Conservation (phyloP, 495 filamentous ascomycete species). For the Podospora pseudopauciseta region DNA sequence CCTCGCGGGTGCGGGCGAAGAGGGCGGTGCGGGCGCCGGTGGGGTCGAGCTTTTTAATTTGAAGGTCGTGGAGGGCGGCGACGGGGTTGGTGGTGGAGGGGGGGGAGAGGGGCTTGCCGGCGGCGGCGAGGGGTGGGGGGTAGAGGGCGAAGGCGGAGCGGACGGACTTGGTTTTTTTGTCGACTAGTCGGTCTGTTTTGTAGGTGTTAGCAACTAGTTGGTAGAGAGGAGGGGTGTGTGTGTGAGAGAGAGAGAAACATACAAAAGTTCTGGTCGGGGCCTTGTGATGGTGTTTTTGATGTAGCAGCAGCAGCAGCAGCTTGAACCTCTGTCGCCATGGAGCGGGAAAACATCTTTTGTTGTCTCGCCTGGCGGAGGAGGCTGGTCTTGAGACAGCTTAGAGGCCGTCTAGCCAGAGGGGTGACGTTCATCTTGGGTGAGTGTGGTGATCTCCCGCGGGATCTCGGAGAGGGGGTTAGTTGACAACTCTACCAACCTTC, state of each 20-base stretch:
- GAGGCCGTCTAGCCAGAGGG: slow-evolving; percentile 54
- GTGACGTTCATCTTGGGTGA: slow-evolving; percentile 54
- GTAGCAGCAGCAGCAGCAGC: slow-evolving; percentile 22
- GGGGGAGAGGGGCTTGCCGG: slow-evolving; percentile 22
- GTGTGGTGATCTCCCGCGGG: slow-evolving; percentile 8
- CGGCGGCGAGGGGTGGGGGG: slow-evolving; percentile 37
- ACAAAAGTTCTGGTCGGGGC: slow-evolving; percentile 34
- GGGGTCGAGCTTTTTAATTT: slow-evolving; percentile 74
- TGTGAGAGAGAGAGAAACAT: slow-evolving; percentile 9
- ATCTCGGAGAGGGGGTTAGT: background rate
- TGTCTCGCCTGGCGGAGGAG: slow-evolving; percentile 47
- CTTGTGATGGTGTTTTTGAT: slow-evolving; percentile 22
- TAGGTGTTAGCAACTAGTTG: background rate
- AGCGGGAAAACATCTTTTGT: slow-evolving; percentile 35
- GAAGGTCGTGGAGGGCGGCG: slow-evolving; percentile 54
- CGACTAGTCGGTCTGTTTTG: slow-evolving; percentile 22
- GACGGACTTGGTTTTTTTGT: slow-evolving; percentile 27
- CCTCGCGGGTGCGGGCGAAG: slow-evolving; percentile 69
- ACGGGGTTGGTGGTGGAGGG: slow-evolving; percentile 58
- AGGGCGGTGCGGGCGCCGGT: slow-evolving; percentile 74
- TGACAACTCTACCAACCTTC: background rate
- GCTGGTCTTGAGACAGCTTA: slow-evolving; percentile 63
- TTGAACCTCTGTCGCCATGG: slow-evolving; percentile 32
- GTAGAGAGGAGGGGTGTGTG: background rate
- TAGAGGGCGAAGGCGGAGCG: slow-evolving; percentile 46